These are phyloP conservation scores for Xylariaceae sp. DNA, from an alignment of 2,329 filamentous ascomycete genomes.

Conservation along the genomic window DNA sequence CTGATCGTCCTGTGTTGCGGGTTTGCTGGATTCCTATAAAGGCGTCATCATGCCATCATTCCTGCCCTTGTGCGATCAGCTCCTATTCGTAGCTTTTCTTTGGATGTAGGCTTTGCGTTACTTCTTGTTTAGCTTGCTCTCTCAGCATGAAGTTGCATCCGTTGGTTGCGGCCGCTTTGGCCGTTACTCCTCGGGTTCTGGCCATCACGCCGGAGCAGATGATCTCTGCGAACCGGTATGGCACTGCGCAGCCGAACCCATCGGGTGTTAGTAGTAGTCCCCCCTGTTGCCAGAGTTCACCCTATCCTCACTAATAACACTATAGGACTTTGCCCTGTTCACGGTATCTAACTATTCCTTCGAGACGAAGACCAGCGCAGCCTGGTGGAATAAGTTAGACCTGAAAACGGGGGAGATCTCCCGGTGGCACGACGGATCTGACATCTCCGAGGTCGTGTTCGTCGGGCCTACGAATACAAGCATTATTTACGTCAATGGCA, in stretches of 20 bases:
- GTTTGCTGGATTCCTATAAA: constrained; percentile 12
- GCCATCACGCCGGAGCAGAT: constrained; percentile 33
- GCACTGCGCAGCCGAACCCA: constrained; percentile 32
- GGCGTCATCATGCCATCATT: constrained; percentile 9
- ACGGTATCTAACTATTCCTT: constrained; percentile 57
- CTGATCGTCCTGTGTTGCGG: constrained; percentile 9
- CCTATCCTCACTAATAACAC: constrained; percentile 11
- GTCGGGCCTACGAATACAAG: constrained; percentile 48
- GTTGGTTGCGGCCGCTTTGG: constrained; percentile 26
- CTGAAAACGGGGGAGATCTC: constrained; percentile 50
- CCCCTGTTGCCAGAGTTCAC: not conserved
- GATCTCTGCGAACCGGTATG: constrained; percentile 35
- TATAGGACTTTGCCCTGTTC: constrained; percentile 43
- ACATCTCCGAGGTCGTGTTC: constrained; percentile 55
- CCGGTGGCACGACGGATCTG: constrained; percentile 48
- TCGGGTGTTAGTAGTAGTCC: constrained; percentile 29
- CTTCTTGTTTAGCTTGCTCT: constrained; percentile 11
- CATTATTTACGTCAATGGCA: constrained; percentile 47
- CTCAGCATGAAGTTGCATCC: constrained; percentile 29
- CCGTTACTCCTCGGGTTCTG: constrained; percentile 27
- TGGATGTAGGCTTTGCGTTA: constrained; percentile 11
- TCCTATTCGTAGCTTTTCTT: constrained; percentile 4
- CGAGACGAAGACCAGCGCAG: constrained; percentile 45
- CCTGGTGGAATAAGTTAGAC: constrained; percentile 52
- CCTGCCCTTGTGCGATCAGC: constrained; percentile 1